Evolutionary conservation across 371 early-diverging fungal species (phyloP), one percentile per base, ranked within the genome.

Genomic region (Blyttiomyces sp.): DNA sequence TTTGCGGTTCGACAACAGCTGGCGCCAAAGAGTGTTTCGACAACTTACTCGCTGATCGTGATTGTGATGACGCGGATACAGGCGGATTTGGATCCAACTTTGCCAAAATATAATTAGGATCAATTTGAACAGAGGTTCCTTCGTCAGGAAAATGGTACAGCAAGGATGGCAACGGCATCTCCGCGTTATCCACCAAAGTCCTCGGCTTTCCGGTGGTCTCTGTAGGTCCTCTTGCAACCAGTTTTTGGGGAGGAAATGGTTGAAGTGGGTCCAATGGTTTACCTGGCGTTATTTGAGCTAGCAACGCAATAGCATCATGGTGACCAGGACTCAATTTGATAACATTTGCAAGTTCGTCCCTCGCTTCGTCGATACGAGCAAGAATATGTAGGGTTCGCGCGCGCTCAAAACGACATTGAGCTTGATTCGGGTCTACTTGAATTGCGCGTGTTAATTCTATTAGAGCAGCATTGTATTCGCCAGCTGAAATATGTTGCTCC

Each of bases 231-330:
- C 54, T 61, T 19, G 26, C 0, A 11, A 61, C 33, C 31, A 6
- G 30, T 42, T 61, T 66, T 28, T 59, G 67, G 11, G 67, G 61
- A 3, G 67, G 67, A 43, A 66, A 66, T 4, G 67, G 67, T 17
- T 36, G 16, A 4, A 66, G 43, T 5, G 16, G 19, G 16, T 66
- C 56, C 4, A 57, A 36, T 1, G 59, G 61, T 4, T 55, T 48
- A 13, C 67, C 67, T 6, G 26, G 16, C 19, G 57, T 51, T 30
- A 68, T 39, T 13, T 49, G 46, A 24, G 42, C 49, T 9, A 59
- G 42, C 60, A 68, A 50, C 6, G 64, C 69, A 43, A 7, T 13
- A 4, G 60, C 59, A 16, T 68, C 69, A 6, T 28, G 45, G 32
- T 63, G 36, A 11, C 26, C 33, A 19, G 72, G 72, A 35, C 68